Evolutionary conservation across 2,329 filamentous ascomycete species (phyloP), one percentile per base, ranked within the genome.

Genomic region (Aspergillus fumigatus): DNA sequence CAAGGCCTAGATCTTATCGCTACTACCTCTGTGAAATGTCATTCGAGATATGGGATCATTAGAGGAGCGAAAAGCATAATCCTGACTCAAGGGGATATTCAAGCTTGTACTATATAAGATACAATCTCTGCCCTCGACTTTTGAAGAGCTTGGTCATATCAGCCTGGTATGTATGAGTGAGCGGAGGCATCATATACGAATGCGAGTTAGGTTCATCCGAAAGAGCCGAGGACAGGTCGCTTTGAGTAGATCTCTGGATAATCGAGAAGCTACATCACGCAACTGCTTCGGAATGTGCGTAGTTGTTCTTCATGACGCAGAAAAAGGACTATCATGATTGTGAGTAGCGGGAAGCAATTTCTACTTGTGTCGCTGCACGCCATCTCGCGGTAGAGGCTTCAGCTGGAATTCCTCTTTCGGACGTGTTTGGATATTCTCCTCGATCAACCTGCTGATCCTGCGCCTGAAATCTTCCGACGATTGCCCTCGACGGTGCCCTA

Each of bases 391-490:
- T 9, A 52, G 50, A 1, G 66, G 55, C 10, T 60, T 59, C 19
- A 69, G 62, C 48, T 69, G 66, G 43, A 68, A 63, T 40, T 59
- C 56, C 11, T 70, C 68, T 1, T 47, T 17, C 3, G 68, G 60
- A 3, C 53, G 65, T 50, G 58, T 59, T 26, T 63, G 63, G 23
- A 69, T 59, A 48, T 60, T 69, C 14, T 72, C 69, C 50, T 72
- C 70, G 51, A 72, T 69, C 3, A 72, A 63, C 50, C 62, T 62
- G 60, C 69, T 72, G 54, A 72, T 66, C 40, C 57, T 65, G 49
- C 69, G 68, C 57, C 69, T 66, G 35, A 71, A 69, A 45, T 70
- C 67, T 51, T 72, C 69, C 0, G 69, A 71, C 17, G 69, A 71
- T 43, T 63, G 67, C 40, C 60, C 59, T 40, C 65, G 66, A 54